Evolutionary conservation across 768 basidiomycete species (phyloP).

Genomic region (Pleurotus djamor): DNA sequence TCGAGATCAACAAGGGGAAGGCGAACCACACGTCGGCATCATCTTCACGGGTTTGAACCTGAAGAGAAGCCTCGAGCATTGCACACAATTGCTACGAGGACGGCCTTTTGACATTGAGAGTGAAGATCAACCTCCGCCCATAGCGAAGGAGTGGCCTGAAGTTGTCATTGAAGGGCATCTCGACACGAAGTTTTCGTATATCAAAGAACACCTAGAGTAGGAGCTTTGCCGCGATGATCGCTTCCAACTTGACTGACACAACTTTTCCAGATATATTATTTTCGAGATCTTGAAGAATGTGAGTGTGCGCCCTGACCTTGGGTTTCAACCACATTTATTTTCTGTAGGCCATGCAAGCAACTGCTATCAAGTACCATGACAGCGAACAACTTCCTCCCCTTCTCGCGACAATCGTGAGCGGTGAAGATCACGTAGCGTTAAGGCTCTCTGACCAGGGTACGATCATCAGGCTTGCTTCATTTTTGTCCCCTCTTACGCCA

Average conservation of each 20-base stretch:
- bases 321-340: too few relatives aligned
- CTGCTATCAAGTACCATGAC: slow-evolving; percentile 45
- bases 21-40: slow-evolving; percentile 75
- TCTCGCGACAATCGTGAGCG: slow-evolving; percentile 71
- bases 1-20: slow-evolving; percentile 23
- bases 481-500: not conserved
- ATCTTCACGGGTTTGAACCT: slow-evolving; percentile 78
- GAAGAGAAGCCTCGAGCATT: slow-evolving; percentile 68
- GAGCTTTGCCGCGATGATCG: slow-evolving; percentile 15
- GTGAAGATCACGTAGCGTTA: slow-evolving; percentile 70
- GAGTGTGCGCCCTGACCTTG: slow-evolving; percentile 19
- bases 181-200: slow-evolving; percentile 75
- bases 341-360: slow-evolving; percentile 72
- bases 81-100: slow-evolving; percentile 51
- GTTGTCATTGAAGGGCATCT: slow-evolving; percentile 73
- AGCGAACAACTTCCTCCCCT: slow-evolving; percentile 55
- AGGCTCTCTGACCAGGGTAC: slow-evolving; percentile 91
- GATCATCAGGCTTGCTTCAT: not conserved
- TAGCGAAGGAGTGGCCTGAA: slow-evolving; percentile 46
- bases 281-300: slow-evolving; percentile 93
- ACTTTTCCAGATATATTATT: slow-evolving; percentile 63
- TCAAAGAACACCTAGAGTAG: slow-evolving; percentile 84
- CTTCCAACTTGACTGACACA: slow-evolving; percentile 7
- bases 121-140: slow-evolving; percentile 18
- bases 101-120: slow-evolving; percentile 45